Conservation (phyloP, 2,329 filamentous ascomycete genomes). For the Rhynchosporium graminicola region DNA sequence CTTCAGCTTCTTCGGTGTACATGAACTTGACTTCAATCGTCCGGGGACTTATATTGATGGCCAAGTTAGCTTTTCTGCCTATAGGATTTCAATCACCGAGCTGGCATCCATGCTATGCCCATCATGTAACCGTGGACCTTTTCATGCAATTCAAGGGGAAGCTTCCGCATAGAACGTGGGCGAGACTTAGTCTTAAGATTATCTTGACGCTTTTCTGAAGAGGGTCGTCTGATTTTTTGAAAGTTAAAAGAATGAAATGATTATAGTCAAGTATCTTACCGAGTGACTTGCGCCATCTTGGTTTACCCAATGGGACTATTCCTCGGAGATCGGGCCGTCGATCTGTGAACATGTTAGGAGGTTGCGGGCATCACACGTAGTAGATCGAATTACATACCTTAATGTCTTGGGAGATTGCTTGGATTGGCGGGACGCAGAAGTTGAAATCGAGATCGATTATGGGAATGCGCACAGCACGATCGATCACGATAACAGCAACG, state of each 20-base stretch:
- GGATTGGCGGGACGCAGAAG: neutral
- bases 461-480: neutral
- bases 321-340: neutral
- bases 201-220: neutral
- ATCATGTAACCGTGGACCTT: neutral
- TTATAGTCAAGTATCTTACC: neutral
- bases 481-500: constrained; percentile 9
- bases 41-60: neutral
- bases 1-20: constrained; percentile 1
- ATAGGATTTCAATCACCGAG: neutral
- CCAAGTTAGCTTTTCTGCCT: neutral
- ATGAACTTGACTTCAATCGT: constrained; percentile 7
- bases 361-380: neutral
- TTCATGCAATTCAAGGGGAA: constrained; percentile 1
- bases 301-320: neutral
- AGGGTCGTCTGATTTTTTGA: neutral
- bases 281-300: constrained; percentile 1
- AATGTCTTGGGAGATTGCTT: neutral
- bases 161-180: constrained; percentile 9
- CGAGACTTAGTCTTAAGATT: constrained; percentile 4
- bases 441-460: neutral
- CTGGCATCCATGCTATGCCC: neutral
- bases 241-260: neutral
- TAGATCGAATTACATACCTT: neutral
- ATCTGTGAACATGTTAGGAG: neutral